A percentile compares a stretch with the other conserved stretches of the same genome.
These are phyloP conservation scores for Citrus sinensis DNA, from an alignment of 345 rosid genomes.

Conservation along the genomic window DVS_A1.0 CM039166.1:24105001-24105500, in stretches of 20 bases:
- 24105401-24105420: no score
- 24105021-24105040: neutral
- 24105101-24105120: neutral
- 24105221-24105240: neutral
- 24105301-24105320: no score
- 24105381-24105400: no score
- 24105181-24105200: neutral
- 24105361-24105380: no score
- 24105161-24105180: neutral
- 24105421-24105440: no score
- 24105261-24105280: neutral
- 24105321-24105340: no score
- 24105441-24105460: no score
- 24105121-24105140: neutral
- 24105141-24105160: neutral
- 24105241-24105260: neutral
- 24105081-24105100: neutral
- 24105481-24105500: no score
- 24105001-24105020: conserved; percentile 30
- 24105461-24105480: no score
- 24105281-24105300: no score
- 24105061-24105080: neutral
- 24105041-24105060: neutral
- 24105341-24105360: no score
- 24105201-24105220: neutral